Evolutionary conservation across 495 filamentous ascomycete genomes (phyloP).

Genomic region (Astrothelium macrocarpum): DNA sequence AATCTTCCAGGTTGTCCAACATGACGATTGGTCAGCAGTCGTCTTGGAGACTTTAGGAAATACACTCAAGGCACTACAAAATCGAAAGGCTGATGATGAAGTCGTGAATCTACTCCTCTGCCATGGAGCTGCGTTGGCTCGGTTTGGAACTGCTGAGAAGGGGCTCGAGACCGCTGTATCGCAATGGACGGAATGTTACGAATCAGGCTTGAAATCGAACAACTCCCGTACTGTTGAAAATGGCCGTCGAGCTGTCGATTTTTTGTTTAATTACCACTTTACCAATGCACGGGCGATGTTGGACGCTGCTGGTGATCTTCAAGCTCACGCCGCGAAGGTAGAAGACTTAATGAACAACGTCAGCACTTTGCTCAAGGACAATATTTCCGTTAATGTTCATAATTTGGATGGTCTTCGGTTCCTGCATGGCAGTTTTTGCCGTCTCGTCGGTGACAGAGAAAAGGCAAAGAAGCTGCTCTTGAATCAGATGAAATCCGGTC

Average conservation of each 20-base stretch:
- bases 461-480: not conserved
- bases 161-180: not conserved
- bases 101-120: not conserved
- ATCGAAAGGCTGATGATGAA: not conserved
- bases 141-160: not conserved
- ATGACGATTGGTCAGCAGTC: not conserved
- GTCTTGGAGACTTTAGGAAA: not conserved
- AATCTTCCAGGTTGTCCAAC: not conserved
- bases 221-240: not conserved
- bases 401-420: not conserved
- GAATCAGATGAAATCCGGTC: not conserved
- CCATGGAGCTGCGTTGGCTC: not conserved
- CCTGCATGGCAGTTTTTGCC: not conserved
- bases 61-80: not conserved
- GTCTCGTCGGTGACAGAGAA: too few relatives aligned
- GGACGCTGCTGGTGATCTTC: not conserved
- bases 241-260: not conserved
- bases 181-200: not conserved
- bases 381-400: too few relatives aligned
- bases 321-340: not conserved
- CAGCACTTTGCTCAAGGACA: not conserved
- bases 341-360: not conserved
- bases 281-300: not conserved
- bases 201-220: not conserved
- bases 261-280: not conserved